Percentiles rank a stretch among this genome's conserved stretches.
Evolutionary conservation across 441 rosid genomes (phyloP).

Genomic region (Theobroma grandiflorum): DNA sequence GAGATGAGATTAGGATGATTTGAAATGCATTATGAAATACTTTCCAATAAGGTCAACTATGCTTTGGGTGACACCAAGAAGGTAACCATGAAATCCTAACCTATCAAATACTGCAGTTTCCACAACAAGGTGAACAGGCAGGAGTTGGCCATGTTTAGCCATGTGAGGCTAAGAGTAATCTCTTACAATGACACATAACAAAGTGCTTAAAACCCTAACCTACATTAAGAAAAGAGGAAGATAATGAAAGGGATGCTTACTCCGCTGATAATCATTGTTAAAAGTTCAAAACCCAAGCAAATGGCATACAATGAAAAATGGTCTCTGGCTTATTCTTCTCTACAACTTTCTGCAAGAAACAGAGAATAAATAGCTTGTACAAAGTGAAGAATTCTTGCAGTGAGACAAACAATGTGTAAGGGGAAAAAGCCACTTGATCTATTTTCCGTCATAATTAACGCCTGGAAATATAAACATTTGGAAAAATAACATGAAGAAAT

Average conservation of each 20-base stretch:
- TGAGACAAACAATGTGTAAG: not conserved
- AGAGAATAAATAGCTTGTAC: not conserved
- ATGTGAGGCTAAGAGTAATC: not conserved
- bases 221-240: not conserved
- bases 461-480: not conserved
- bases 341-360: constrained; percentile 63
- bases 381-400: not conserved
- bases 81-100: not conserved
- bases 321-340: constrained; percentile 84
- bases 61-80: constrained; percentile 7
- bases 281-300: constrained; percentile 88
- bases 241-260: constrained; percentile 36
- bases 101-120: not conserved
- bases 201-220: not conserved
- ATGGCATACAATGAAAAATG: constrained; percentile 84
- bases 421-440: constrained; percentile 7
- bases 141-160: not conserved
- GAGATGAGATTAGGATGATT: not conserved
- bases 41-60: not conserved
- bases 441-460: not conserved
- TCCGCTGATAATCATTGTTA: constrained; percentile 83
- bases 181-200: not conserved
- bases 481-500: not conserved
- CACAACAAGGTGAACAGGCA: not conserved
- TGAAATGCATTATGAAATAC: not conserved